Conservation (phyloP, 495 filamentous ascomycete species). For the Elaphomyces granulatus region DNA sequence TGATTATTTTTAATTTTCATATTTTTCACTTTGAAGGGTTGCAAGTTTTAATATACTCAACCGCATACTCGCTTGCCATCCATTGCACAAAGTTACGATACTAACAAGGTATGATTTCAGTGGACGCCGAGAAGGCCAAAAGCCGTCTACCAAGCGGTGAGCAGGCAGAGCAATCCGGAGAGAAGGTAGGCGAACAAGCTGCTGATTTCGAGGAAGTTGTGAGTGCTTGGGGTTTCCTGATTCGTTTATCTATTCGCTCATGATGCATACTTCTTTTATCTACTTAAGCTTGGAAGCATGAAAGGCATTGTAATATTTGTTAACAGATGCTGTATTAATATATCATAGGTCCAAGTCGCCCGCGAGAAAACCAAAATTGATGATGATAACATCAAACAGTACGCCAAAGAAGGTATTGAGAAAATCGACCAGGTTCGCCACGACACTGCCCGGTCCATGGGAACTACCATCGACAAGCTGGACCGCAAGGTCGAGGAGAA, state of each 20-base stretch:
- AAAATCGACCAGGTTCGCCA: conserved; percentile 50
- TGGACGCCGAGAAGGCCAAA: conserved; percentile 50
- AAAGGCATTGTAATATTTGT: no score
- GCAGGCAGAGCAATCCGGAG: conserved; percentile 36
- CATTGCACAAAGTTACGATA: conserved; percentile 5
- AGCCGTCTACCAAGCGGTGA: conserved; percentile 39
- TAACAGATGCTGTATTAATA: conserved; percentile 2
- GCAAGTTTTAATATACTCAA: background rate
- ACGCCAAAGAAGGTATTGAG: conserved; percentile 43
- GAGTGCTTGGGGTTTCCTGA: no score
- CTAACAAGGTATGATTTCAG: conserved; percentile 40
- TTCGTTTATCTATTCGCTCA: no score
- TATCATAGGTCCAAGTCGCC: conserved; percentile 49
- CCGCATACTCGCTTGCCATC: background rate
- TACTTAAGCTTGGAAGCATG: no score
- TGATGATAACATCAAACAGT: conserved; percentile 41
- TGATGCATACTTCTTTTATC: no score
- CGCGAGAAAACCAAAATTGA: conserved; percentile 43
- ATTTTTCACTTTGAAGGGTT: no score
- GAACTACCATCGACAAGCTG: conserved; percentile 30
- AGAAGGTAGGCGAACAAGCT: conserved; percentile 36
- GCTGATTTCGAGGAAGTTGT: conserved; percentile 42
- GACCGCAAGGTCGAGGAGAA: conserved; percentile 66
- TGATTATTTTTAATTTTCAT: no score
- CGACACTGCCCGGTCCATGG: conserved; percentile 23